These are phyloP conservation scores for Houttuynia cordata DNA, from an alignment of 164 flowering plant species.

Conservation along the genomic window DNA sequence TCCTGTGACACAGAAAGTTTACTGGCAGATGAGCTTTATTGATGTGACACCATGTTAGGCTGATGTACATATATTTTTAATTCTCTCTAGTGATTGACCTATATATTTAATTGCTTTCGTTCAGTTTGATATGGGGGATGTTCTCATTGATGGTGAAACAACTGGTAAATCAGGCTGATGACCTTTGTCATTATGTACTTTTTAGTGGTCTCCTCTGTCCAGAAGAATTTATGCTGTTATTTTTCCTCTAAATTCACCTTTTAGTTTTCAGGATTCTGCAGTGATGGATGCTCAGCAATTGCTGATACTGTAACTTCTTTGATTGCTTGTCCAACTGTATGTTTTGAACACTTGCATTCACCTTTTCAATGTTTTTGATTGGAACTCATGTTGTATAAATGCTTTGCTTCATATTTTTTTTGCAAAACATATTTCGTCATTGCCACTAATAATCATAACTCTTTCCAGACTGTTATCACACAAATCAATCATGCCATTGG, in stretches of 20 bases:
- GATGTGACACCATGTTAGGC: not conserved
- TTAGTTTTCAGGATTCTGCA: conserved; percentile 50
- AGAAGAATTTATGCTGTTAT: not conserved
- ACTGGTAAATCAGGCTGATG: conserved; percentile 40
- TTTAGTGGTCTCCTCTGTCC: not conserved
- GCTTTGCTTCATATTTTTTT: not conserved
- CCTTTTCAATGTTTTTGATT: too few species aligned
- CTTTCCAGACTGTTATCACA: conserved; percentile 45
- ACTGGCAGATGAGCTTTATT: conserved; percentile 70
- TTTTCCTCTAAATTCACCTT: not conserved
- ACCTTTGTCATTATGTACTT: not conserved
- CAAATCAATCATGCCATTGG: conserved; percentile 92
- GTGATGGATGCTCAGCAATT: conserved; percentile 74
- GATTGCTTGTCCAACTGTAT: conserved; percentile 81
- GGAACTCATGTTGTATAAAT: not conserved
- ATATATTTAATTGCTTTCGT: not conserved
- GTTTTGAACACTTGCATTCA: conserved; percentile 8
- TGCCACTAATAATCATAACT: not conserved
- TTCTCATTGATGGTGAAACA: conserved; percentile 50
- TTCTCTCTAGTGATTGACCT: not conserved
- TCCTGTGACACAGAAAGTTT: conserved; percentile 79
- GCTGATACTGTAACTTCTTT: conserved; percentile 91
- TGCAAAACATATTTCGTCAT: not conserved
- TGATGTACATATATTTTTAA: too few species aligned
- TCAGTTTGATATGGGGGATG: conserved; percentile 94